These are phyloP conservation scores for Cenchrus fungigraminus DNA, from an alignment of 176 grass and related monocot genomes.

Conservation along the genomic window DNA sequence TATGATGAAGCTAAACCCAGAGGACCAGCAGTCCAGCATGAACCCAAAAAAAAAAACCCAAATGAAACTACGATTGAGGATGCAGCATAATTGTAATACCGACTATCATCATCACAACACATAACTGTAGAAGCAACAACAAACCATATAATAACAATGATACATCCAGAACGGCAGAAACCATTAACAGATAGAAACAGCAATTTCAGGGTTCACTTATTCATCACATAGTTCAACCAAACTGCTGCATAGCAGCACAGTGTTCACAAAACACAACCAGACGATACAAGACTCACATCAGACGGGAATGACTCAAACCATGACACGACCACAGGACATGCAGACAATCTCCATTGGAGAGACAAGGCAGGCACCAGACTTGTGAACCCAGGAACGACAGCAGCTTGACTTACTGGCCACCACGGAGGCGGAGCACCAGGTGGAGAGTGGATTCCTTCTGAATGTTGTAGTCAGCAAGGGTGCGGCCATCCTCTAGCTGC, in stretches of 20 bases:
- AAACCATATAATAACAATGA: not conserved
- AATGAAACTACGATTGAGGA: too few relatives aligned
- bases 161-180: not conserved
- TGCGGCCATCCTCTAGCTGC: constrained; percentile 73
- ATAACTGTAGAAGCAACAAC: too few relatives aligned
- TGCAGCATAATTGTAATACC: too few relatives aligned
- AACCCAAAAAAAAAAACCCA: too few relatives aligned
- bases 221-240: constrained; percentile 6
- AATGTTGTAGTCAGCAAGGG: constrained; percentile 61
- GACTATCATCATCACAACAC: too few relatives aligned
- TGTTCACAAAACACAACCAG: constrained; percentile 8
- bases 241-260: not conserved
- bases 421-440: constrained; percentile 67
- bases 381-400: constrained; percentile 25
- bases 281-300: constrained; percentile 6
- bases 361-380: not conserved
- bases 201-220: constrained; percentile 34
- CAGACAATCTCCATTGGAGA: not conserved
- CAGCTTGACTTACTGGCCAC: constrained; percentile 40
- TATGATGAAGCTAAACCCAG: too few relatives aligned
- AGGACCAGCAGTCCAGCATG: too few relatives aligned
- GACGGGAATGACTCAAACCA: not conserved
- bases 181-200: not conserved
- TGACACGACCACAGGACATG: not conserved
- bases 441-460: constrained; percentile 78